These are phyloP conservation scores for Stipa capillata DNA, from an alignment of 176 grass and related monocot genomes.

Conservation along the genomic window DNA sequence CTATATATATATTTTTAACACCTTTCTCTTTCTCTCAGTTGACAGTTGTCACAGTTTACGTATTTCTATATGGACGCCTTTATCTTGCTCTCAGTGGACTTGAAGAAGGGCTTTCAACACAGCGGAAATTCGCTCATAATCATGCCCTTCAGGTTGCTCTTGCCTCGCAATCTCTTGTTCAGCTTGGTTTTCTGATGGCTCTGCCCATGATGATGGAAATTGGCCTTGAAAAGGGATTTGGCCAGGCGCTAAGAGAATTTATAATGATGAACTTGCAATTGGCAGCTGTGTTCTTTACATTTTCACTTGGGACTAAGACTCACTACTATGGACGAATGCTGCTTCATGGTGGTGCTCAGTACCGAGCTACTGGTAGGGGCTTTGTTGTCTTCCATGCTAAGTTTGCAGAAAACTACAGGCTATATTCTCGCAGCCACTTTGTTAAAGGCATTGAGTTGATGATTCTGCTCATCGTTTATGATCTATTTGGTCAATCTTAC, in stretches of 20 bases:
- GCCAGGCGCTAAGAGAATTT: conserved; percentile 77
- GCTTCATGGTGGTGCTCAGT: conserved; percentile 90
- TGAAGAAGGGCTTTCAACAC: conserved; percentile 63
- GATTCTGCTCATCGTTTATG: conserved; percentile 77
- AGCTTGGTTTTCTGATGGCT: conserved; percentile 94
- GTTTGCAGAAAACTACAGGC: conserved; percentile 92
- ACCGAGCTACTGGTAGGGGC: conserved; percentile 70
- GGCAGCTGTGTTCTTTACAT: conserved; percentile 83
- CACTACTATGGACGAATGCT: conserved; percentile 92
- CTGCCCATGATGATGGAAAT: conserved; percentile 99
- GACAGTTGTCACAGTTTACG: conserved; percentile 85
- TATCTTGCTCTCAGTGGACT: conserved; percentile 98
- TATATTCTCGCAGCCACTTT: conserved; percentile 97
- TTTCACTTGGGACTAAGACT: conserved; percentile 90
- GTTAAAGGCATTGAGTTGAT: conserved; percentile 88
- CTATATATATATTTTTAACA: conserved; percentile 4
- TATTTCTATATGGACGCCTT: conserved; percentile 87
- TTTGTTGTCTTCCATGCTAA: conserved; percentile 98
- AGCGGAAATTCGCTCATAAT: conserved; percentile 75
- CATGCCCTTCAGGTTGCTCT: conserved; percentile 79
- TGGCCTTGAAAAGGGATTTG: conserved; percentile 90
- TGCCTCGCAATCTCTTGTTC: conserved; percentile 89
- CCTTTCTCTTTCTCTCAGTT: conserved; percentile 44
- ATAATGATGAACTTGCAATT: conserved; percentile 91
- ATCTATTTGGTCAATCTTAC: conserved; percentile 77